Percentiles rank a stretch among this genome's conserved stretches.
Conservation (phyloP, 805 yeast species). For the Hanseniaspora guilliermondii region DNA sequence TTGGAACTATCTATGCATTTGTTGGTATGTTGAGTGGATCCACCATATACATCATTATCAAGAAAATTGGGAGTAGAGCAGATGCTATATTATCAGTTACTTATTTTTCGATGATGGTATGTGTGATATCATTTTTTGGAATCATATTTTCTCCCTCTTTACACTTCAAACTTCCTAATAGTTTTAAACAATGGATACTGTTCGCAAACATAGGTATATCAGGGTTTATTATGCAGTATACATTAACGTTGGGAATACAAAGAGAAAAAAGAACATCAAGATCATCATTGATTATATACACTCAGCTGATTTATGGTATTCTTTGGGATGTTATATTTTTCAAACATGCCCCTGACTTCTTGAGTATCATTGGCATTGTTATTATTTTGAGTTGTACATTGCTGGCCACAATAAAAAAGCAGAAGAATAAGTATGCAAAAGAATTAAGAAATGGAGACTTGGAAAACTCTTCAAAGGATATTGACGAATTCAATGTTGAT, state of each 20-base stretch:
- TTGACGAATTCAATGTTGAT: background rate
- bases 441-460: background rate
- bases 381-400: slow-evolving; percentile 57
- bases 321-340: slow-evolving; percentile 62
- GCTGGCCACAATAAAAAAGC: slow-evolving; percentile 34
- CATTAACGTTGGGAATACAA: slow-evolving; percentile 71
- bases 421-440: background rate
- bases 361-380: slow-evolving; percentile 57
- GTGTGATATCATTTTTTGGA: slow-evolving; percentile 41
- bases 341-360: slow-evolving; percentile 56
- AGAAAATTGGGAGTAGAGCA: slow-evolving; percentile 64
- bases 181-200: slow-evolving; percentile 52
- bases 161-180: slow-evolving; percentile 48
- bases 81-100: slow-evolving; percentile 74
- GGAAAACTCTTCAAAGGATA: background rate
- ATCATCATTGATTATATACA: slow-evolving; percentile 61
- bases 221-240: slow-evolving; percentile 74
- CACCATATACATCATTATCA: slow-evolving; percentile 52
- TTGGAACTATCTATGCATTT: slow-evolving; percentile 53
- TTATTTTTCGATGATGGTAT: slow-evolving; percentile 54
- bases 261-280: slow-evolving; percentile 62
- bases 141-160: slow-evolving; percentile 46
- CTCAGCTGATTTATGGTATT: slow-evolving; percentile 67
- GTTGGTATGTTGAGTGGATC: slow-evolving; percentile 61
- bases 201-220: slow-evolving; percentile 52